phyloP scores from a whole-genome alignment of 345 rosid genomes.

The Dimocarpus longan region DNA sequence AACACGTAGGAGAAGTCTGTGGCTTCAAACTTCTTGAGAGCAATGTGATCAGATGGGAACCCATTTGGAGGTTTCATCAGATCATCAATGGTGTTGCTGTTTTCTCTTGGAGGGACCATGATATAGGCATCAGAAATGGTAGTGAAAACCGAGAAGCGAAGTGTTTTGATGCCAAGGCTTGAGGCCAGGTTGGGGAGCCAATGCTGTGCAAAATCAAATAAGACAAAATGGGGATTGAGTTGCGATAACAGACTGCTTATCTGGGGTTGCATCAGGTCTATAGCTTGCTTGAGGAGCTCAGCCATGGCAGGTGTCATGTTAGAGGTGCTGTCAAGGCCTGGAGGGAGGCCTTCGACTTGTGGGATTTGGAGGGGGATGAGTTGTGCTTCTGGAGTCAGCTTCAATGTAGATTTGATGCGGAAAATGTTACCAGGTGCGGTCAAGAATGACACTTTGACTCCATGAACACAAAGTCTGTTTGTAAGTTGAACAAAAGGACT shows the following conservation, averaged over 20 bases:
- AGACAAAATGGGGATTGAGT: constrained; percentile 35
- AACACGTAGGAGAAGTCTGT: constrained; percentile 14
- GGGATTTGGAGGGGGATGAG: constrained; percentile 28
- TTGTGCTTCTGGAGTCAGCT: constrained; percentile 16
- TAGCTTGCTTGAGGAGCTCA: constrained; percentile 28
- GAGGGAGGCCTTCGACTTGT: constrained; percentile 26
- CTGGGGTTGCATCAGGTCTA: constrained; percentile 38
- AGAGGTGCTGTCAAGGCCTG: constrained; percentile 29
- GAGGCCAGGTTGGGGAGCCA: constrained; percentile 31
- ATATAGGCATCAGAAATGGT: constrained; percentile 22
- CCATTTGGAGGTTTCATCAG: constrained; percentile 30
- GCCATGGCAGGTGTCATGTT: constrained; percentile 29
- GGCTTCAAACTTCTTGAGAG: constrained; percentile 27
- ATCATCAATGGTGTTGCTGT: constrained; percentile 8
- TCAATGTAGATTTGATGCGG: constrained; percentile 25
- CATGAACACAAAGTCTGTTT: constrained; percentile 32
- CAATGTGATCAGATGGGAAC: constrained; percentile 19
- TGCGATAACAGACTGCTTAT: constrained; percentile 11
- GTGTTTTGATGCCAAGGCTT: constrained; percentile 24
- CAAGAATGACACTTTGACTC: constrained; percentile 28
- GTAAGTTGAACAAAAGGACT: constrained; percentile 36
- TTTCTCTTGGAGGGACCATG: constrained; percentile 24
- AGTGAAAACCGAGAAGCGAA: constrained; percentile 20
- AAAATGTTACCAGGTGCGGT: constrained; percentile 30
- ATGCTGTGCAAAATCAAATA: constrained; percentile 19